phyloP scores from a whole-genome alignment of 1,139 yeast genomes.

The Candida tropicalis region DNA sequence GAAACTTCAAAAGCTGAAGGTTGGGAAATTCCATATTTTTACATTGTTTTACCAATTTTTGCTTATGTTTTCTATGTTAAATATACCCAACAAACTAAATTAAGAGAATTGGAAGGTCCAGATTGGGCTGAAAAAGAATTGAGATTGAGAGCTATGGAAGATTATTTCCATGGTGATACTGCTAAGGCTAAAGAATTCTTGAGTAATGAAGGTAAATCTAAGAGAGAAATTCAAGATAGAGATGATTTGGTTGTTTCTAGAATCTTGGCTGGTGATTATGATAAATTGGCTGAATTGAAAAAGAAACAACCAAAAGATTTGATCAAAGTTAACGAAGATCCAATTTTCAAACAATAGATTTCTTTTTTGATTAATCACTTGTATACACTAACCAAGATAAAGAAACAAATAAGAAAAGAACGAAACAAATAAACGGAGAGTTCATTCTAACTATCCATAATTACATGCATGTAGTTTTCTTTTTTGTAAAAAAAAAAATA shows the following conservation, averaged over 20 bases:
- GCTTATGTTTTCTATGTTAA: slow-evolving; percentile 46
- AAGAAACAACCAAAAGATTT: slow-evolving; percentile 50
- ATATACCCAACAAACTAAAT: slow-evolving; percentile 48
- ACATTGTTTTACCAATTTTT: slow-evolving; percentile 68
- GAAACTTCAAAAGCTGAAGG: slow-evolving; percentile 79
- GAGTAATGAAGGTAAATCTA: slow-evolving; percentile 57
- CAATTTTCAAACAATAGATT: slow-evolving; percentile 28
- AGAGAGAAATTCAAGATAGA: slow-evolving; percentile 64
- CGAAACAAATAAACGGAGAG: slow-evolving; percentile 2
- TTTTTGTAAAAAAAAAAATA: no score
- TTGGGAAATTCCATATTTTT: slow-evolving; percentile 79
- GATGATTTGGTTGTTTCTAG: slow-evolving; percentile 83
- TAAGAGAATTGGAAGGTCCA: slow-evolving; percentile 49
- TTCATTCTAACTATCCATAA: no score
- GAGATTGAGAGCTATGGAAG: slow-evolving; percentile 76
- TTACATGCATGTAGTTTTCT: no score
- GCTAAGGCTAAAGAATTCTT: slow-evolving; percentile 60
- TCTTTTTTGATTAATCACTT: slow-evolving; percentile 19
- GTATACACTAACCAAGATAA: slow-evolving; percentile 2
- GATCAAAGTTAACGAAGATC: slow-evolving; percentile 37
- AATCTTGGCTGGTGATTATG: slow-evolving; percentile 84
- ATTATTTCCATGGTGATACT: slow-evolving; percentile 60
- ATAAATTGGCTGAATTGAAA: slow-evolving; percentile 71
- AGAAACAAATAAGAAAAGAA: slow-evolving; percentile 2
- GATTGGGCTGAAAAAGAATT: slow-evolving; percentile 89